phyloP scores from a whole-genome alignment of 2,329 filamentous ascomycete species.

The Phialemonium atrogriseum region DNA sequence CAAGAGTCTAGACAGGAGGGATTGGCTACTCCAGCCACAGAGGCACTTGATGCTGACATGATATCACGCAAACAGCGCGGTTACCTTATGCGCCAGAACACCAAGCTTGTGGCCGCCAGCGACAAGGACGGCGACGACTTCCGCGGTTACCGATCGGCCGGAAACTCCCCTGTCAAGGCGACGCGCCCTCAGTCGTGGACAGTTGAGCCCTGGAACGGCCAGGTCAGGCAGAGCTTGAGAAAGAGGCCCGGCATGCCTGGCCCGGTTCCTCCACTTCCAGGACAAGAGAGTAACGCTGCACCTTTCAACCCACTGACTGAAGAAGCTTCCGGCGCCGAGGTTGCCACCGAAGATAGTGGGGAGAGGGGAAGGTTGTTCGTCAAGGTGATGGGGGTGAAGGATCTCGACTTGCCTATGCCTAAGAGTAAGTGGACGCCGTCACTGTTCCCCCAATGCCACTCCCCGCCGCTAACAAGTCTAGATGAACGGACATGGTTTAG shows the following conservation, averaged over 20 bases:
- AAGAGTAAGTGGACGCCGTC: constrained; percentile 58
- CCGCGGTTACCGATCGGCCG: constrained; percentile 50
- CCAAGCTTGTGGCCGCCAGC: constrained; percentile 91
- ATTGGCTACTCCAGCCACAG: constrained; percentile 4
- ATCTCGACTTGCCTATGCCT: constrained; percentile 83
- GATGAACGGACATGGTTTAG: constrained; percentile 91
- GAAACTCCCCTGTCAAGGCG: constrained; percentile 65
- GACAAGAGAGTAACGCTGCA: constrained; percentile 73
- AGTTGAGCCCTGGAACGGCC: constrained; percentile 92
- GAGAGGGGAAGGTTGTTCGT: constrained; percentile 91
- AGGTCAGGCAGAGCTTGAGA: constrained; percentile 57
- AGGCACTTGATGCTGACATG: constrained; percentile 50
- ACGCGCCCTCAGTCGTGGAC: constrained; percentile 86
- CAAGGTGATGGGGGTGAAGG: constrained; percentile 97
- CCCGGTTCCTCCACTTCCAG: constrained; percentile 73
- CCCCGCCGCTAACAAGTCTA: constrained; percentile 25
- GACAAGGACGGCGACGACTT: constrained; percentile 57
- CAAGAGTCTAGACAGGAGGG: constrained; percentile 33
- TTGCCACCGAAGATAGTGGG: constrained; percentile 62
- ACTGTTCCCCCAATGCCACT: constrained; percentile 3
- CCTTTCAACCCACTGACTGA: constrained; percentile 60
- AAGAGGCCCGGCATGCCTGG: constrained; percentile 51
- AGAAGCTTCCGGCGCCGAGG: constrained; percentile 51
- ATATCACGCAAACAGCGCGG: constrained; percentile 71
- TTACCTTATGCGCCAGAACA: constrained; percentile 97